phyloP scores from a whole-genome alignment of 106 monocot species.

The Gastrodia elata region DNA sequence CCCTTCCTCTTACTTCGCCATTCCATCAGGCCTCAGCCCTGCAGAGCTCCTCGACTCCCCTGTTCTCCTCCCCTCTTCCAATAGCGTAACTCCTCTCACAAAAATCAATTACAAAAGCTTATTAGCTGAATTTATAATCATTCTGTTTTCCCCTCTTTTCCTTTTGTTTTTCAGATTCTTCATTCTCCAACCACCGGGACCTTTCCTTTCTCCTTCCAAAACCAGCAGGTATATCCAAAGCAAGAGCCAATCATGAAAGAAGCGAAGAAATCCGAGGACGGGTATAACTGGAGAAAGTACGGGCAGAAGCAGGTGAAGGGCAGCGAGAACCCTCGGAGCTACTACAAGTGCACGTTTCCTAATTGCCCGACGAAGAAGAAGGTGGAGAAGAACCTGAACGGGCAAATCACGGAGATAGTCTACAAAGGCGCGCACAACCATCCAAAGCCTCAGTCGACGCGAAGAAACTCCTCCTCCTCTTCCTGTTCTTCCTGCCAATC shows the following conservation, averaged over 20 bases:
- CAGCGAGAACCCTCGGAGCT: conserved; percentile 59
- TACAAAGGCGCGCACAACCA: conserved; percentile 58
- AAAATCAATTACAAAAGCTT: too few species aligned
- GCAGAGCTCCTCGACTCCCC: conserved; percentile 82
- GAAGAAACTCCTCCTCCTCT: conserved; percentile 28
- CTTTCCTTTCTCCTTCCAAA: conserved; percentile 39
- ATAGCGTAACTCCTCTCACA: too few species aligned
- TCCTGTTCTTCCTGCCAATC: conserved; percentile 23
- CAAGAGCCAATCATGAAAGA: not conserved
- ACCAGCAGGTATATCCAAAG: not conserved
- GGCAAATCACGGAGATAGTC: conserved; percentile 48
- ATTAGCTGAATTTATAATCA: too few species aligned
- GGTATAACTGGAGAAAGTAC: conserved; percentile 68
- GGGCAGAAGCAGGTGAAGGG: conserved; percentile 66
- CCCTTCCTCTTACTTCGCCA: conserved; percentile 38
- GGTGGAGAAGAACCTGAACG: conserved; percentile 46
- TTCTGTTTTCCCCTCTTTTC: not conserved
- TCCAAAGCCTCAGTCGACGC: conserved; percentile 44
- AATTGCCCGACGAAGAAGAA: conserved; percentile 56
- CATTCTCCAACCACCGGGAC: conserved; percentile 33
- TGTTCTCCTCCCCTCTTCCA: conserved; percentile 41
- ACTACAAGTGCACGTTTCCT: conserved; percentile 59
- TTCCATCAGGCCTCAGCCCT: conserved; percentile 65
- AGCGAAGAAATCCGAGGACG: conserved; percentile 38
- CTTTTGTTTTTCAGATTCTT: conserved; percentile 8